A percentile compares a stretch with the other conserved stretches of the same genome.
These are phyloP conservation scores for Pythium rhizo-oryzae DNA, from an alignment of 352 stramenopile genomes.

Conservation along the genomic window DNA sequence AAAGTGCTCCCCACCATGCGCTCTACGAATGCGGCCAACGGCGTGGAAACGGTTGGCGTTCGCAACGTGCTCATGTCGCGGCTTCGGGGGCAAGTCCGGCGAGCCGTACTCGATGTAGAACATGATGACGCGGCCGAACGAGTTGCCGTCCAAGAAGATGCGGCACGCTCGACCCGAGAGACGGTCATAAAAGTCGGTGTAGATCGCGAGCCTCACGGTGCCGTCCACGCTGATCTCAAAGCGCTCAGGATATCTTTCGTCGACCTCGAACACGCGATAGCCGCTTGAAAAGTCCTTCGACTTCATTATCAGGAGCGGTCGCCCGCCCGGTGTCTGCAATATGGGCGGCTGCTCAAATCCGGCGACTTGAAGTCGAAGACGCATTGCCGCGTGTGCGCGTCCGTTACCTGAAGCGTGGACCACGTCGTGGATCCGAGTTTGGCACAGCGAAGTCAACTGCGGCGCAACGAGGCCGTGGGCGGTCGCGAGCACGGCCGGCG, in stretches of 20 bases:
- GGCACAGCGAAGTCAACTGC: conserved; percentile 9
- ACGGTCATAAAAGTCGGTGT: conserved; percentile 14
- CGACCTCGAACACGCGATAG: conserved; percentile 3
- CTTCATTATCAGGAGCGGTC: neutral
- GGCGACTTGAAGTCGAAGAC: conserved; percentile 9
- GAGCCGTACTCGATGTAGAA: conserved; percentile 6
- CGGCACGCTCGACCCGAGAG: conserved; percentile 2
- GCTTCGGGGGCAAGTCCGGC: neutral
- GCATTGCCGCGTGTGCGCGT: neutral
- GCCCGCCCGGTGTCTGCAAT: neutral
- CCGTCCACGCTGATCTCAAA: neutral
- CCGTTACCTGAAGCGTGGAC: neutral
- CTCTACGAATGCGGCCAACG: conserved; percentile 7
- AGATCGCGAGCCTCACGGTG: neutral
- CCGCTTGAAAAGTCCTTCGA: neutral
- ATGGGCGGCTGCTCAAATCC: neutral
- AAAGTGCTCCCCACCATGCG: too few species aligned
- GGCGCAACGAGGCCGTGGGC: neutral
- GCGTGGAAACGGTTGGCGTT: neutral
- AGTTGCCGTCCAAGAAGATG: neutral
- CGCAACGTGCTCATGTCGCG: neutral
- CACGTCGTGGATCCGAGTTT: neutral
- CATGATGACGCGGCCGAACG: conserved; percentile 2
- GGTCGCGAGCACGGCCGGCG: conserved; percentile 10
- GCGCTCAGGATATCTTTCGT: neutral